phyloP scores from a whole-genome alignment of 2,329 filamentous ascomycete species.

The Phialophora expanda region DNA sequence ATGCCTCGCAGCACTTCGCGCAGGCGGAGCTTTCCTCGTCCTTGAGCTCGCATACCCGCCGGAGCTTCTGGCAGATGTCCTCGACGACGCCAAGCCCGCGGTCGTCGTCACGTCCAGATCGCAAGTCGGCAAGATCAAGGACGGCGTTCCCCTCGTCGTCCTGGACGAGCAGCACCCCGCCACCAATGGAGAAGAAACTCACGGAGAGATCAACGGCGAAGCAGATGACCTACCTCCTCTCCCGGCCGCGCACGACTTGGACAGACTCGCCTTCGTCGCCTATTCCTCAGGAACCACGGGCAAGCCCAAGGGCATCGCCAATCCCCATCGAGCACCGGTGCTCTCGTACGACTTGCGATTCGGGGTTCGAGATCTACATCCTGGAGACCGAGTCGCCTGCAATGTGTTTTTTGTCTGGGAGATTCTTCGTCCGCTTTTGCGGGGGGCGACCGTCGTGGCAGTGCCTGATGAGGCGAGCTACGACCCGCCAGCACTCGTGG shows the following conservation, averaged over 20 bases:
- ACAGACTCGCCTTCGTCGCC: slow-evolving; percentile 77
- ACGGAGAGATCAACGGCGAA: slow-evolving; percentile 47
- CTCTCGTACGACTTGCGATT: slow-evolving; percentile 77
- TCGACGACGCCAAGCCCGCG: slow-evolving; percentile 73
- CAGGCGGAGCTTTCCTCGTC: slow-evolving; percentile 79
- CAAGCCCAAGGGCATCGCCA: slow-evolving; percentile 80
- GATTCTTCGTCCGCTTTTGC: slow-evolving; percentile 74
- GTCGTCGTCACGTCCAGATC: slow-evolving; percentile 72
- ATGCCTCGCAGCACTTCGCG: slow-evolving; percentile 76
- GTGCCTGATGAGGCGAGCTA: slow-evolving; percentile 79
- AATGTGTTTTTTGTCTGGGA: slow-evolving; percentile 91
- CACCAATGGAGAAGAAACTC: slow-evolving; percentile 49
- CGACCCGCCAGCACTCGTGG: slow-evolving; percentile 74
- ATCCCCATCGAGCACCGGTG: slow-evolving; percentile 75
- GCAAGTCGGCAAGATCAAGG: slow-evolving; percentile 69
- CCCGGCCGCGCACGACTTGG: slow-evolving; percentile 70
- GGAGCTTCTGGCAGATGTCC: slow-evolving; percentile 73
- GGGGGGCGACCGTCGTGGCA: slow-evolving; percentile 75
- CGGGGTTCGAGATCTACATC: slow-evolving; percentile 68
- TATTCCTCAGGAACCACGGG: slow-evolving; percentile 81
- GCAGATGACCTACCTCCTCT: slow-evolving; percentile 56
- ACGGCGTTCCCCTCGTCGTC: slow-evolving; percentile 66
- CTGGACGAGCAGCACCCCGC: slow-evolving; percentile 58
- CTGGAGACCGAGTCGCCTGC: slow-evolving; percentile 80
- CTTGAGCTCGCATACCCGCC: slow-evolving; percentile 80